These are phyloP conservation scores for Chimonanthus salicifolius DNA, from an alignment of 164 flowering plant species.

Conservation along the genomic window DNA sequence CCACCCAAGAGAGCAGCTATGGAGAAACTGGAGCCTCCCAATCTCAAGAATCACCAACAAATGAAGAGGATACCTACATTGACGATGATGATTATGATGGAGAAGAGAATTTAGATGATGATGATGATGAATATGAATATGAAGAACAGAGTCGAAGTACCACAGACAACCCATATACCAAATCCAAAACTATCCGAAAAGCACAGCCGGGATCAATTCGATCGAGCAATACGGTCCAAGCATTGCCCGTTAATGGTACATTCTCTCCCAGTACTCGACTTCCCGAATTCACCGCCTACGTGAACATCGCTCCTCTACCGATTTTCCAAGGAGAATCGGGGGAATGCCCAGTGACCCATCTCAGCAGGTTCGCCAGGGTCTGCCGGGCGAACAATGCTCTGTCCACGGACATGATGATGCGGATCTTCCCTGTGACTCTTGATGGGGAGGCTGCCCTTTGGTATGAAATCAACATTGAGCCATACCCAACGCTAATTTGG, in stretches of 20 bases:
- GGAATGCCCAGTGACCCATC: slow-evolving; percentile 33
- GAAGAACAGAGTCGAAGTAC: not conserved
- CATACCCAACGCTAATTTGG: slow-evolving; percentile 26
- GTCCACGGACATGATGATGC: slow-evolving; percentile 21
- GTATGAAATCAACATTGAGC: slow-evolving; percentile 45
- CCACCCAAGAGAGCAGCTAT: not conserved
- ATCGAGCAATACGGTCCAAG: not conserved
- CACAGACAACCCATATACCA: not conserved
- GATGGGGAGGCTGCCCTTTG: slow-evolving; percentile 37
- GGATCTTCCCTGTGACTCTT: slow-evolving; percentile 41
- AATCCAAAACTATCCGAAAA: slow-evolving; percentile 1
- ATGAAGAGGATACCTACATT: not conserved
- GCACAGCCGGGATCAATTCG: not conserved
- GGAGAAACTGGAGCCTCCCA: slow-evolving; percentile 4
- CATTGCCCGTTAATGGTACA: not conserved
- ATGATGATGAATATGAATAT: not conserved
- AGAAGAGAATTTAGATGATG: not conserved
- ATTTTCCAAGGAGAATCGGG: slow-evolving; percentile 23
- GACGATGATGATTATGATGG: not conserved
- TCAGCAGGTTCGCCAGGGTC: slow-evolving; percentile 35
- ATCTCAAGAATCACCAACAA: not conserved
- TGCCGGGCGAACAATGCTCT: slow-evolving; percentile 37
- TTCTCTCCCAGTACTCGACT: not conserved
- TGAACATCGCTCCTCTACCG: slow-evolving; percentile 39
- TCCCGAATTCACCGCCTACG: slow-evolving; percentile 12